These are phyloP conservation scores for Polyporus arcularius DNA, from an alignment of 768 basidiomycete genomes.

Conservation along the genomic window DNA sequence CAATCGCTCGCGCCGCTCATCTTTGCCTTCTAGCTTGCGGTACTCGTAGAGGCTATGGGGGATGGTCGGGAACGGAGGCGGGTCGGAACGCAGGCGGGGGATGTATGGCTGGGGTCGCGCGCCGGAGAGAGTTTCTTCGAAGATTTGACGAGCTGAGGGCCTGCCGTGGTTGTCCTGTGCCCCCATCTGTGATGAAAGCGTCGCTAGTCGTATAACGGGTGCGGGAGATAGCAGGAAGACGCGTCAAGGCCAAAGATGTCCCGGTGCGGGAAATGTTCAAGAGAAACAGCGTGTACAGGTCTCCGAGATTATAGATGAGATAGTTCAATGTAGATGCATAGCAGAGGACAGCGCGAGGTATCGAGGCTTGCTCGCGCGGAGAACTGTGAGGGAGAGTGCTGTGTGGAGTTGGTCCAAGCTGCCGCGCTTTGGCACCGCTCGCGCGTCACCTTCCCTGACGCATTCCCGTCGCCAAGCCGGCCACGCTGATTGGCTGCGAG, in stretches of 20 bases:
- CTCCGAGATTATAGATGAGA: constrained; percentile 6
- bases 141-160: constrained; percentile 51
- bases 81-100: constrained; percentile 61
- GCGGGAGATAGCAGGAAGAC: constrained; percentile 1
- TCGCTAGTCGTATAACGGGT: constrained; percentile 1
- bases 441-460: constrained; percentile 13
- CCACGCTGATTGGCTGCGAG: constrained; percentile 9
- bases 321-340: constrained; percentile 7
- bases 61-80: constrained; percentile 38
- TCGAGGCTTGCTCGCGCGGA: neutral
- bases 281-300: neutral
- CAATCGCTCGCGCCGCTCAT: constrained; percentile 59
- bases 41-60: constrained; percentile 64
- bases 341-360: neutral
- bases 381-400: neutral
- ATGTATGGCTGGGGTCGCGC: constrained; percentile 56
- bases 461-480: neutral
- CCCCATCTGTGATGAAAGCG: constrained; percentile 10
- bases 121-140: constrained; percentile 52
- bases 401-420: constrained; percentile 1
- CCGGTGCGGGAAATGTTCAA: neutral
- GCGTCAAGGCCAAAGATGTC: neutral
- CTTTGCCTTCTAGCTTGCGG: constrained; percentile 61
- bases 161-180: constrained; percentile 14
- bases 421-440: neutral